These are phyloP conservation scores for Plectosphaerella plurivora DNA, from an alignment of 2,329 filamentous ascomycete genomes.

Conservation along the genomic window DNA sequence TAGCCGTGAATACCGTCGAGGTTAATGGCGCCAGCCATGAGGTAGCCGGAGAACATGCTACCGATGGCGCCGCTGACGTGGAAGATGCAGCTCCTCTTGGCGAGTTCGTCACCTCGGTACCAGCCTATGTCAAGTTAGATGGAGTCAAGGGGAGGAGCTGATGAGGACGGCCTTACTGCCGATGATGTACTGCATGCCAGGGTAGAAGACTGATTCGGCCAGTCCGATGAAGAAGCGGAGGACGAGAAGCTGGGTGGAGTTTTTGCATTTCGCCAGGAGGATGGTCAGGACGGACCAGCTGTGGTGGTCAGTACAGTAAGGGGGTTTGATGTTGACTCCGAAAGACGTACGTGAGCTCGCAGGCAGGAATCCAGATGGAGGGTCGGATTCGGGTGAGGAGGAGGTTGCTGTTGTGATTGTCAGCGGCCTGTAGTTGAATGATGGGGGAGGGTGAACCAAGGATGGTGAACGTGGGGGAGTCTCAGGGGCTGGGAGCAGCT, in stretches of 20 bases:
- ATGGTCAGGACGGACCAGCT: slow-evolving; percentile 26
- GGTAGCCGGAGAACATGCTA: slow-evolving; percentile 23
- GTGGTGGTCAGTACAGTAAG: too few species aligned
- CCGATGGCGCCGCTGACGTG: slow-evolving; percentile 17
- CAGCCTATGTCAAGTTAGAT: slow-evolving; percentile 8
- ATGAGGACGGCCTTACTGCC: slow-evolving; percentile 9
- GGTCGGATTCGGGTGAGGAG: slow-evolving; percentile 24
- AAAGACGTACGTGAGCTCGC: slow-evolving; percentile 13
- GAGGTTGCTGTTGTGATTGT: slow-evolving; percentile 19
- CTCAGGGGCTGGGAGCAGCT: too few species aligned
- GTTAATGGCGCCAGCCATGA: slow-evolving; percentile 30
- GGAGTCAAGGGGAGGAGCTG: too few species aligned
- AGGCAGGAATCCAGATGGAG: slow-evolving; percentile 23
- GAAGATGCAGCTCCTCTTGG: slow-evolving; percentile 22
- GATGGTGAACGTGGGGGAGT: too few species aligned
- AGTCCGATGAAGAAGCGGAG: slow-evolving; percentile 25
- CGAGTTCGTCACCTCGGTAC: slow-evolving; percentile 22
- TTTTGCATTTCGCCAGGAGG: slow-evolving; percentile 25
- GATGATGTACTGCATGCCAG: slow-evolving; percentile 18
- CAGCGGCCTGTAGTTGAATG: slow-evolving; percentile 3
- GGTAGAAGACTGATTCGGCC: slow-evolving; percentile 19
- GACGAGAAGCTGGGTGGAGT: slow-evolving; percentile 24
- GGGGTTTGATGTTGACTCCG: slow-evolving; percentile 8
- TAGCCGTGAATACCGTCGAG: slow-evolving; percentile 29
- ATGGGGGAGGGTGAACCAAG: not conserved